Evolutionary conservation across 2,329 filamentous ascomycete genomes (phyloP), one percentile per base, ranked within the genome.

Genomic region (Plenodomus lindquistii): DNA sequence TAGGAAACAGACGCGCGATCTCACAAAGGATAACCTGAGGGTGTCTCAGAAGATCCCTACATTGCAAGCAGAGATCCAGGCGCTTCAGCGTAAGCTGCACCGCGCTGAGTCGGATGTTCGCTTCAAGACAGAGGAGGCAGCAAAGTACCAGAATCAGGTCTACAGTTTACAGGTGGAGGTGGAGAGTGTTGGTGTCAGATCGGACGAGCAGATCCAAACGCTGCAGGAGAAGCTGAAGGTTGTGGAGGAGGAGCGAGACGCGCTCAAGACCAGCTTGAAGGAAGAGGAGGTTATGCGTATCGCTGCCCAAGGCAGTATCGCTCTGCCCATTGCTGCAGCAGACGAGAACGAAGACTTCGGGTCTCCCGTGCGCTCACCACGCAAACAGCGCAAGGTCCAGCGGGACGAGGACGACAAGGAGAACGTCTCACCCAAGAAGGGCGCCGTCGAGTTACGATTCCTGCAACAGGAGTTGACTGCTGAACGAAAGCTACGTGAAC

Each of bases 281-380:
- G 87, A 88, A 60, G 87, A 91, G 62, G 87, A 90, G 66, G 81
- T 90, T 19, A 82, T 85, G 17, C 81, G 85, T 41, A 86, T 91
- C 44, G 87, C 88, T 2, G 85, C 86, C 18, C 86, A 91, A 66
- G 87, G 86, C 16, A 81, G 79, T 37, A 81, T 91, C 44, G 85
- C 87, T 2, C 74, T 90, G 11, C 87, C 87, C 2, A 67, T 73
- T 8, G 55, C 72, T 0, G 76, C 77, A 5, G 74, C 75, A n/a
- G 62, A 77, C 11, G 77, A 80, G 13, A 77, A 83, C 27, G 84
- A 85, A 50, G 83, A 87, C 52, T 83, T 87, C 57, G 79, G 78
- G 2, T 85, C 85, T 1, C 85, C 85, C 2, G 79, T 77, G 52
- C 85, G 83, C 47, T 71, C 72, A 29, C 70, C 72, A 31, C 64